Evolutionary conservation across 352 stramenopile genomes (phyloP).

Genomic region (Globisporangium abappressorium): DNA sequence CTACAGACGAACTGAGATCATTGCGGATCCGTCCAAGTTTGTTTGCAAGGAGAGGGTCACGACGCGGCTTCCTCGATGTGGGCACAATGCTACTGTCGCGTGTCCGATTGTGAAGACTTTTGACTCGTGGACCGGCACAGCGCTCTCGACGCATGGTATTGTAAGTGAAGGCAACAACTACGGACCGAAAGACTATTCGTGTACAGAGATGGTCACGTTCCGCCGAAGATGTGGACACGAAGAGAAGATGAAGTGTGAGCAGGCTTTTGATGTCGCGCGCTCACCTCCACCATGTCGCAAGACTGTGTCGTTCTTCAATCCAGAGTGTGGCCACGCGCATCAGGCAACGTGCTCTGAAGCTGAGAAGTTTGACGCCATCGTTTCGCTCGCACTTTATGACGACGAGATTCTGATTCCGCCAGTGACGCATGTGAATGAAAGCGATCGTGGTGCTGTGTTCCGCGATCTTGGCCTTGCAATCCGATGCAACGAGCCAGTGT

Average conservation of each 20-base stretch:
- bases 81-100: conserved; percentile 42
- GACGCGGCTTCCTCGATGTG: conserved; percentile 58
- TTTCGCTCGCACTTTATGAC: conserved; percentile 1
- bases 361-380: conserved; percentile 10
- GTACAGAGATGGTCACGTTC: conserved; percentile 56
- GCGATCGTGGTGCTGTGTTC: conserved; percentile 27
- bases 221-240: conserved; percentile 60
- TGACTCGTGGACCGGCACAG: conserved; percentile 42
- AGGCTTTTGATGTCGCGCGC: conserved; percentile 65
- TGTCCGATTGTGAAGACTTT: conserved; percentile 50
- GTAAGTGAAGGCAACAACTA: conserved; percentile 64
- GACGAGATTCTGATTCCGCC: conserved; percentile 14
- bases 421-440: conserved; percentile 33
- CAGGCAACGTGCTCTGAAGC: conserved; percentile 51
- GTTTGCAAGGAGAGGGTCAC: conserved; percentile 54
- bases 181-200: conserved; percentile 69
- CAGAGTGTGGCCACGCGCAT: conserved; percentile 66
- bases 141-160: conserved; percentile 30
- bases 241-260: conserved; percentile 49
- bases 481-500: conserved; percentile 33
- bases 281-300: conserved; percentile 44
- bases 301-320: conserved; percentile 45
- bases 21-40: conserved; percentile 27
- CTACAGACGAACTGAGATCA: conserved; percentile 43
- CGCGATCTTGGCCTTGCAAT: conserved; percentile 43